Evolutionary conservation across 768 basidiomycete genomes (phyloP).

Genomic region (Chiua virens): DNA sequence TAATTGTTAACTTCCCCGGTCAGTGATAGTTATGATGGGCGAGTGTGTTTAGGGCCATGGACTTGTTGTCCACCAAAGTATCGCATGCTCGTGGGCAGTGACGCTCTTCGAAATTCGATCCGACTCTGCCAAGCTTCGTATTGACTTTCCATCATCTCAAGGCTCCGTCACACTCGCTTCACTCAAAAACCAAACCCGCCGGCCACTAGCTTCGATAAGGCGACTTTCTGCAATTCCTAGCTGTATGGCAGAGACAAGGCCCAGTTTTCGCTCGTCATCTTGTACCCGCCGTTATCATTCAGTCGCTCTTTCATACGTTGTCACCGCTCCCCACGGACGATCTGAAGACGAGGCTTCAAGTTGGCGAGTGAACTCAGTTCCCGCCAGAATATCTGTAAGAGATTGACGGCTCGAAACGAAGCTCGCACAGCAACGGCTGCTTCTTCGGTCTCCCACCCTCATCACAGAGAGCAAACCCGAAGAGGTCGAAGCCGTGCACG

Average conservation of each 20-base stretch:
- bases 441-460: conserved; percentile 97
- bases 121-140: conserved; percentile 54
- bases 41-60: no score
- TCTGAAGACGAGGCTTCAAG: conserved; percentile 73
- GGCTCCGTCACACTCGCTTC: conserved; percentile 79
- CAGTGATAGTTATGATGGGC: no score
- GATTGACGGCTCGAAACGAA: conserved; percentile 95
- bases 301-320: conserved; percentile 96
- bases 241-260: conserved; percentile 91
- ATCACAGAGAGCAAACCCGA: conserved; percentile 88
- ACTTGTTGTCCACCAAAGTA: no score
- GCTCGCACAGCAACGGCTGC: conserved; percentile 96
- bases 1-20: no score
- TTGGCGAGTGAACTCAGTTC: conserved; percentile 85
- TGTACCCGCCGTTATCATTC: conserved; percentile 87
- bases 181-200: conserved; percentile 70
- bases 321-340: conserved; percentile 80
- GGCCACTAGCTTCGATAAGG: conserved; percentile 63
- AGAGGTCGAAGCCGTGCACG: conserved; percentile 96
- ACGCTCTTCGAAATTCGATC: conserved; percentile 88
- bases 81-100: conserved; percentile 74
- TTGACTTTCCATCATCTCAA: conserved; percentile 15
- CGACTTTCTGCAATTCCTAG: conserved; percentile 87
- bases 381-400: conserved; percentile 94
- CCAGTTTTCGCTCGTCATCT: conserved; percentile 79